These are phyloP conservation scores for Emiliania huxleyi DNA, from an alignment of 78 protist genomes.

Conservation along the genomic window DNA sequence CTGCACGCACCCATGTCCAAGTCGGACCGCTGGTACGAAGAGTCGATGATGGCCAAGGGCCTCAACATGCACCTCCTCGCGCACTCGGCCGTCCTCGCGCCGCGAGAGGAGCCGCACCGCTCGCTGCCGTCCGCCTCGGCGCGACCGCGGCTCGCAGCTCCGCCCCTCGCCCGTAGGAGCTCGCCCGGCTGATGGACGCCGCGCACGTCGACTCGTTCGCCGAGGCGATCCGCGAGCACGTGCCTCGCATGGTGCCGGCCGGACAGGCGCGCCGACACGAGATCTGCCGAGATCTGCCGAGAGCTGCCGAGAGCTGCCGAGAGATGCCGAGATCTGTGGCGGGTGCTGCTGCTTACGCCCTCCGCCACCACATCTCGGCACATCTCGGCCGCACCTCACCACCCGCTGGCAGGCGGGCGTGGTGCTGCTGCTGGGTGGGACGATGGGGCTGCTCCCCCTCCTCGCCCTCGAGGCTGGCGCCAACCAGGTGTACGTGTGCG, in stretches of 20 bases:
- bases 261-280: not conserved
- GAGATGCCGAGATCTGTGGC: too few relatives aligned
- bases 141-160: too few relatives aligned
- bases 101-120: too few relatives aligned
- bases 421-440: not conserved
- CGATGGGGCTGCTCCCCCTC: slow-evolving; percentile 15
- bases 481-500: not conserved
- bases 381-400: too few relatives aligned
- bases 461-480: not conserved
- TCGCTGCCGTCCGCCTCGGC: too few relatives aligned
- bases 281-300: too few relatives aligned
- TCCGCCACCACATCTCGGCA: too few relatives aligned
- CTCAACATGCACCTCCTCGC: not conserved
- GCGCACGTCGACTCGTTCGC: not conserved
- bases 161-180: too few relatives aligned
- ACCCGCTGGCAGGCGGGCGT: not conserved
- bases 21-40: not conserved
- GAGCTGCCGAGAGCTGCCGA: too few relatives aligned
- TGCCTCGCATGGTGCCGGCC: not conserved
- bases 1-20: not conserved
- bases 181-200: not conserved
- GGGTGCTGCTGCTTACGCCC: too few relatives aligned
- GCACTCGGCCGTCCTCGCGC: slow-evolving; percentile 2
- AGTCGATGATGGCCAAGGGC: not conserved
- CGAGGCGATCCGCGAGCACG: not conserved